Evolutionary conservation across 257 asterid species (phyloP), one percentile per base, ranked within the genome.

Genomic region (Echites panduratus): DNA sequence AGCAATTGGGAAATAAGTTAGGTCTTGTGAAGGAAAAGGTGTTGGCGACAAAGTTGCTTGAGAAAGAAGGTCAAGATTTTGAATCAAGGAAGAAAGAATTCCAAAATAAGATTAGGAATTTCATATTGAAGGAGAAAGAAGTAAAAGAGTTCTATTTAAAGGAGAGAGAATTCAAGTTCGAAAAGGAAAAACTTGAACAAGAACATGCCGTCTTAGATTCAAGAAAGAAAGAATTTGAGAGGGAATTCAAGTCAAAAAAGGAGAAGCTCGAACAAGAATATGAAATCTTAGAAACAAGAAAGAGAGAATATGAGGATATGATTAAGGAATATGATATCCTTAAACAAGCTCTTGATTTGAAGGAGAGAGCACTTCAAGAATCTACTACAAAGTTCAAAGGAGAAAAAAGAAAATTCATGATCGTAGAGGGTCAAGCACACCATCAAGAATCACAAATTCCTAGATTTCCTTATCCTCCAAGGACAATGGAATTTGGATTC

Each of bases 1-100:
- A 74, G 75, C 68, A 41, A 70, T 63, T 83, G 67, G 71, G 73
- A 38, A 76, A 85, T 35, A 77, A 69, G 73, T 77, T 47, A 35
- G 79, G 48, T 12, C 5, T 4, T 0, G 4, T 6, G 67, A 32
- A 17, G 66, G 79, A 79, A 27, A 65, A 53, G 61, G 73, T 49
- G 27, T 22, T 57, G 38, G 17, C 9, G 10, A 57, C 1, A 9
- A 57, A 24, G 49, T 24, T 70, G 54, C 20, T 76, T 27, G 79
- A 75, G 14, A 3, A 32, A 35, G n/a, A 2, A 50, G n/a, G 45
- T 71, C 49, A 24, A 63, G 45, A 41, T 76, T 22, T 70, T 61
- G 57, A 66, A 49, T 29, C n/a, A 41, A 61, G 67, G 48, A 61
- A 71, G 62, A 13, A 53, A 7, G 72, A 64, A n/a, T 26, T 77